Base-by-base conservation (phyloP, 2,329 filamentous ascomycete genomes). In the Dendryphion nanum region DNA sequence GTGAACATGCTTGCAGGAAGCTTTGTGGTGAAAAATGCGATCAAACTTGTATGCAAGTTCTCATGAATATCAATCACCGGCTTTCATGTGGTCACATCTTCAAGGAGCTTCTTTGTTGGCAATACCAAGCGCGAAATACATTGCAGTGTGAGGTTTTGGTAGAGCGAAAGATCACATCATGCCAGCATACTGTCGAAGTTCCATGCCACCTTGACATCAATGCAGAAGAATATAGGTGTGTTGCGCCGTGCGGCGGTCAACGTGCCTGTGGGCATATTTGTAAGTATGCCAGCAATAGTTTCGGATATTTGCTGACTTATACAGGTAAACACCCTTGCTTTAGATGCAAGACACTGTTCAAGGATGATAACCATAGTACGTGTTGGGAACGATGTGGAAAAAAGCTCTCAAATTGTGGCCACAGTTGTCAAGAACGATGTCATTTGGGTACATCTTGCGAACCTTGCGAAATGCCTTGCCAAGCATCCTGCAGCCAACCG, bases 401-500 rank as follows among this genome's bases (percentile, higher is more conserved):
- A 3, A 52, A 56, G 0, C 79, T 73, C 46, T 68, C 61, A 0
- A 75, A 74, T 0, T 87, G 83, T 52, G 65, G 61, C 7, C 83
- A 87, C 46, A 53, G 42, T 2, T 86, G 83, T 53, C 21, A 18
- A 0, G 39, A 50, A 4, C 7, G 24, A 1, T 87, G 83, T 41
- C 82, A 87, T 47, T 67, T 59, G 1, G 66, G 64, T 0, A 43
- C 57, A 14, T 45, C 55, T 0, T 83, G 79, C 43, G 57, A 57
- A 0, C 69, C 71, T 0, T 84, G 79, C 51, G 12, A 47, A 1
- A 45, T 52, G 8, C 59, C 60, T 0, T 86, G 82, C 48, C 74
- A 81, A 26, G 71, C 77, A 12, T 61, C 63, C 3, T 85, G 81
- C 57, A 66, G 56, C 16, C 81, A 82, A 48, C 75, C 79, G 2